A percentile compares a stretch with the other conserved stretches of the same genome.
These are phyloP conservation scores for Murraya paniculata DNA, from an alignment of 345 rosid genomes.

Conservation along the genomic window DNA sequence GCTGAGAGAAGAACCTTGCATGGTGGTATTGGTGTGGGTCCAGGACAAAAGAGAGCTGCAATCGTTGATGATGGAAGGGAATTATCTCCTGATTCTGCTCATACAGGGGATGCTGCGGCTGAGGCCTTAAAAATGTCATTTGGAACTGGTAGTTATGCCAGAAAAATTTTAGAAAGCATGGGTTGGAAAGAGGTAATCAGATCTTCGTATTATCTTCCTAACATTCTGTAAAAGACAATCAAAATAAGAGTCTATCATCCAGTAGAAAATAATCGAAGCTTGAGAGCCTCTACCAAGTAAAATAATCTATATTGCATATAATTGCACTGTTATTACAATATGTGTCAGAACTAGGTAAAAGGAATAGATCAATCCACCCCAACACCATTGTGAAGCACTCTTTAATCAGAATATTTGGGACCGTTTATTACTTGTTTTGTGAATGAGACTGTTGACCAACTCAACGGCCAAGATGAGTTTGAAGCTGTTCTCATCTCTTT, in stretches of 20 bases:
- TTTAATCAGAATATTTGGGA: neutral
- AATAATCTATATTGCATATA: neutral
- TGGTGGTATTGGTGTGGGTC: conserved; percentile 78
- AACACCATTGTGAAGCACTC: neutral
- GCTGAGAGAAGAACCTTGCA: conserved; percentile 85
- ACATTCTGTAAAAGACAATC: neutral
- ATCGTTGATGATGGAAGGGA: conserved; percentile 23
- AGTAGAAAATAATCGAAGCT: neutral
- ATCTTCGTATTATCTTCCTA: neutral
- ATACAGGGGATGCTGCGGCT: conserved; percentile 56
- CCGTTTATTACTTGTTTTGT: neutral
- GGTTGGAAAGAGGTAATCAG: conserved; percentile 81
- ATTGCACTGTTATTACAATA: neutral
- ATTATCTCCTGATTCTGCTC: conserved; percentile 22
- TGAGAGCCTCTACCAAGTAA: neutral
- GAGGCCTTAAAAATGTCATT: conserved; percentile 69
- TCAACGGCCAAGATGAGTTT: neutral
- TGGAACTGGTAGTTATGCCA: conserved; percentile 79
- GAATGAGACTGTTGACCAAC: neutral
- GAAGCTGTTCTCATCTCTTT: neutral
- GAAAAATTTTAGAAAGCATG: conserved; percentile 76
- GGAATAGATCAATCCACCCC: neutral
- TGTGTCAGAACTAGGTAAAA: neutral
- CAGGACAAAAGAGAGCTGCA: conserved; percentile 62
- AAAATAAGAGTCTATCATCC: neutral